phyloP scores from a whole-genome alignment of 2,329 filamentous ascomycete species.

The Diaporthe humulicola region DNA sequence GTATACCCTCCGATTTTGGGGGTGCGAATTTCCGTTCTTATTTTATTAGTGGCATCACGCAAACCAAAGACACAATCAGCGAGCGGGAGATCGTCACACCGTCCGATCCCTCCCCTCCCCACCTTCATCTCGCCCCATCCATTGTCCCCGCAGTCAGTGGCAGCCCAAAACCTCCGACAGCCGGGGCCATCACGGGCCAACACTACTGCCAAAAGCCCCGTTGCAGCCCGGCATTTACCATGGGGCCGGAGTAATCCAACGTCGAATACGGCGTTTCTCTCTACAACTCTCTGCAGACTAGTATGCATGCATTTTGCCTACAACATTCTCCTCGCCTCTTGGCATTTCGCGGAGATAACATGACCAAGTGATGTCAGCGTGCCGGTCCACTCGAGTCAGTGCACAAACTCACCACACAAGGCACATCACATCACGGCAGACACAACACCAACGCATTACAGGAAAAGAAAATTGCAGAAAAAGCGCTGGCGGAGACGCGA shows the following conservation, averaged over 20 bases:
- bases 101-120: too few species aligned
- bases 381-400: not conserved
- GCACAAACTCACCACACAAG: not conserved
- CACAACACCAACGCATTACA: not conserved
- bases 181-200: not conserved
- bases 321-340: not conserved
- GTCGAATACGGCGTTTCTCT: not conserved
- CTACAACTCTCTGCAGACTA: too few species aligned
- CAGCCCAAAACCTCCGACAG: slow-evolving; percentile 4
- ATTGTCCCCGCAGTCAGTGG: not conserved
- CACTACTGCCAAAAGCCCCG: not conserved
- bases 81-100: too few species aligned
- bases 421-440: not conserved
- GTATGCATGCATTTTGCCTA: too few species aligned
- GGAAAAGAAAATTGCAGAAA: not conserved
- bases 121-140: not conserved
- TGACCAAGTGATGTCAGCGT: not conserved
- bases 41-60: too few species aligned
- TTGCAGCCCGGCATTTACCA: not conserved
- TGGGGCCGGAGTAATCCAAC: not conserved
- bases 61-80: too few species aligned
- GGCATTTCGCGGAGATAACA: not conserved
- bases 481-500: not conserved
- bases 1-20: too few species aligned
- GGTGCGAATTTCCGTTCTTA: too few species aligned